phyloP scores from a whole-genome alignment of 257 asterid genomes.

The Primulina eburnea region DNA sequence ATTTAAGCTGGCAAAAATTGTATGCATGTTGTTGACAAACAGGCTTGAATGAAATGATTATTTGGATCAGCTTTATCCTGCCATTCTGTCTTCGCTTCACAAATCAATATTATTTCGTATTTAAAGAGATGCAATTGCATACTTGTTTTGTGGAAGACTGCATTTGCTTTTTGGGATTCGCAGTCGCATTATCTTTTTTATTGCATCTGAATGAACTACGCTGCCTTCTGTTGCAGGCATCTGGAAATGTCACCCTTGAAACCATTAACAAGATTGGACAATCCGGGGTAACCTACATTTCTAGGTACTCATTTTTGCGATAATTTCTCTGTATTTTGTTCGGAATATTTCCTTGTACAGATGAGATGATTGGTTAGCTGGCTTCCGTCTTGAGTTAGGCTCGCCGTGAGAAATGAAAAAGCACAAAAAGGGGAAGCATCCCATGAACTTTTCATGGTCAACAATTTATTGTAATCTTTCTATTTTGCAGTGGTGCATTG shows the following conservation, averaged over 20 bases:
- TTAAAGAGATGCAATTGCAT: background rate
- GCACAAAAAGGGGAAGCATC: background rate
- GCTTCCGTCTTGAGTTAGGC: no score
- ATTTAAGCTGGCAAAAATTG: background rate
- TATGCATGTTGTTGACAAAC: background rate
- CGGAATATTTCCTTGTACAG: background rate
- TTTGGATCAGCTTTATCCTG: background rate
- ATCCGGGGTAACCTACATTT: conserved; percentile 89
- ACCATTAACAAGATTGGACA: conserved; percentile 85
- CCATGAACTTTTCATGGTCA: background rate
- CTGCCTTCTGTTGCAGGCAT: conserved; percentile 59
- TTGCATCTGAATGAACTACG: conserved; percentile 15
- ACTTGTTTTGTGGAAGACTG: background rate
- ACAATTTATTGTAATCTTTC: background rate
- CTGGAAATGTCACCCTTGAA: conserved; percentile 95
- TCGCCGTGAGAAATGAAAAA: background rate
- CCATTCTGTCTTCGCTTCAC: conserved; percentile 4
- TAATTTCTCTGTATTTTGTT: background rate
- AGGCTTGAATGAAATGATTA: background rate
- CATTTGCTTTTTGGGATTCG: background rate
- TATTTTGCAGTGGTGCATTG: conserved; percentile 73
- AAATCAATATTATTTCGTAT: background rate
- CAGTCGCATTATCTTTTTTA: background rate
- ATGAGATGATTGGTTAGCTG: background rate
- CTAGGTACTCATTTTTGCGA: conserved; percentile 50